Base-by-base conservation (phyloP, 768 basidiomycete genomes). In the Pleurotus platypus region DNA sequence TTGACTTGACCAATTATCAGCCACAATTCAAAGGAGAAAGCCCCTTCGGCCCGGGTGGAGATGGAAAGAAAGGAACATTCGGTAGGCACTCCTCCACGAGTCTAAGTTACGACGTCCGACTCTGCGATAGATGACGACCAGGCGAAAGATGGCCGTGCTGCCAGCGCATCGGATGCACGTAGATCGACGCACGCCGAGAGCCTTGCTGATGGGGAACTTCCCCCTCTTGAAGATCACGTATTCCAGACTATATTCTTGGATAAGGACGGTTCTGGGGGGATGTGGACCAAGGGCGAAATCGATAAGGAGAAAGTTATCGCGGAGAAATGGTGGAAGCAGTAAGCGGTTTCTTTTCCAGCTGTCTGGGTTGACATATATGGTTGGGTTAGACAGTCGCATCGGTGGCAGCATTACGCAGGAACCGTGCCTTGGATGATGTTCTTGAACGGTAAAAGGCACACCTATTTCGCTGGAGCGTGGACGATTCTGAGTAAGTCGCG, bases 301-400 rank as follows among this genome's bases (percentile, higher is more conserved):
- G 58, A 67, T 12, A 63, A 64, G 35, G 67, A 74, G 16, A 69
- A 73, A 61, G 63, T 72, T 35, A 75, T 80, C 26, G 49, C 69
- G 62, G 70, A 78, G 64, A 78, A 78, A 63, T 78, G 76, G 78
- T 80, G 78, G 79, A 80, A 80, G 63, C 79, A 80, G 63, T 78
- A 78, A n/a, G 51, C 40, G 20, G 4, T 37, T 18, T 13, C 20
- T 30, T 18, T 18, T 20, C 35, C 20, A 11, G 22, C 15, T 16
- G 46, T 13, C 24, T 48, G 24, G 16, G 13, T 26, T 13, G 6
- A 8, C n/a, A 7, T 50, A n/a, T 9, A 22, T 50, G 4, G 2
- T 9, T 30, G 6, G n/a, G 20, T 53, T 24, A 53, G 51, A 15
- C 51, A 53, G 63, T 75, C 75, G 50, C 77, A 80, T 60, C 72